Evolutionary conservation across 179 eudicot species (phyloP).

Genomic region (Beta corolliflora): DNA sequence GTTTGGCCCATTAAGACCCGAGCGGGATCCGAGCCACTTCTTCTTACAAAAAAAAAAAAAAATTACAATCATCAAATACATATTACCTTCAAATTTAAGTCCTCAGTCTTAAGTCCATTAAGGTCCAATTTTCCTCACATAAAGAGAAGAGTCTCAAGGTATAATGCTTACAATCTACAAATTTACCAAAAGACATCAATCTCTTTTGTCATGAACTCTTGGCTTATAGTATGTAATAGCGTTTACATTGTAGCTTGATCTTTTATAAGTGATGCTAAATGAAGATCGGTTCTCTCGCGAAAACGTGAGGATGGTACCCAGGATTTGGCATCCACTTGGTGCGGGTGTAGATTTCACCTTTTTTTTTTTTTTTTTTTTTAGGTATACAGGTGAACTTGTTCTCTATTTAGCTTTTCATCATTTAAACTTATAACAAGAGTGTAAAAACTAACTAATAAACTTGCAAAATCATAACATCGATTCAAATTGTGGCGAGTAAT

Average conservation of each 20-base stretch:
- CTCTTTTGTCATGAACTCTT: not conserved
- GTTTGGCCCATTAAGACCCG: too few relatives aligned
- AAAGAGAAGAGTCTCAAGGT: not conserved
- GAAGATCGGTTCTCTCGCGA: too few relatives aligned
- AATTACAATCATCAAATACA: not conserved
- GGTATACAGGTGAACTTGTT: too few relatives aligned
- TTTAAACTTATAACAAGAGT: too few relatives aligned
- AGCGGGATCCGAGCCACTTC: too few relatives aligned
- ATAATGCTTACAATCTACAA: not conserved
- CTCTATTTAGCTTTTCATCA: too few relatives aligned
- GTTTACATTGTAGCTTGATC: not conserved
- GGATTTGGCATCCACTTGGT: too few relatives aligned
- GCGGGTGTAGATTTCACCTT: too few relatives aligned
- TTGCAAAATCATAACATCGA: not conserved
- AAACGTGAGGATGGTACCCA: too few relatives aligned
- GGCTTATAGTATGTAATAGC: not conserved
- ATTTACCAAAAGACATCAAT: not conserved
- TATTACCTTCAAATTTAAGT: not conserved
- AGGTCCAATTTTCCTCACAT: not conserved
- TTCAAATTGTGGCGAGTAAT: not conserved
- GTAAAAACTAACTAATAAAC: not conserved
- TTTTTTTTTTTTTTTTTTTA: too few relatives aligned
- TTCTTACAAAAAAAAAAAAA: too few relatives aligned
- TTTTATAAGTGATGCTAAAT: too few relatives aligned
- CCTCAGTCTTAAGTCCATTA: not conserved